A percentile compares a stretch with the other conserved stretches of the same genome.
Evolutionary conservation across 2,329 filamentous ascomycete species (phyloP).

Genomic region (Diaporthe caulivora): DNA sequence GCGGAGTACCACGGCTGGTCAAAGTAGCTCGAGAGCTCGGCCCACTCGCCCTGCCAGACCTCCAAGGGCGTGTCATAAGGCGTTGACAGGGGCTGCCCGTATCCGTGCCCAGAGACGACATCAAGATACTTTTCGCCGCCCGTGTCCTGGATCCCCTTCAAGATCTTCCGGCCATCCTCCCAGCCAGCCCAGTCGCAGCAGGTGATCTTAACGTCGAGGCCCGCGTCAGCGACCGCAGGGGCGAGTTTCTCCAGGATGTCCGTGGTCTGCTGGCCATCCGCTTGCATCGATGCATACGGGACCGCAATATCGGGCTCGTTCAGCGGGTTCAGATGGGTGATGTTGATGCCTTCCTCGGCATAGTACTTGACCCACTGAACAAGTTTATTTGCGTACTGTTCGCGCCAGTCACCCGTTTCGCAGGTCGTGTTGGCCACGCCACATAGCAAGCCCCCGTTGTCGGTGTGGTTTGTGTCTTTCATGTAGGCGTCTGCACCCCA

Average conservation of each 20-base stretch:
- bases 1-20: slow-evolving; percentile 33
- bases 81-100: slow-evolving; percentile 50
- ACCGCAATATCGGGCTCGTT: slow-evolving; percentile 40
- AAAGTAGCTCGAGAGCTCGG: slow-evolving; percentile 34
- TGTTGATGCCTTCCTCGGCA: slow-evolving; percentile 38
- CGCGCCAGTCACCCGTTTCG: slow-evolving; percentile 32
- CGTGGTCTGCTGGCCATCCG: slow-evolving; percentile 33
- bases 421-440: slow-evolving; percentile 26
- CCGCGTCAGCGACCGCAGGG: slow-evolving; percentile 16
- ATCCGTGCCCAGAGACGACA: slow-evolving; percentile 55
- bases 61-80: slow-evolving; percentile 52
- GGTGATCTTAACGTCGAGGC: slow-evolving; percentile 31
- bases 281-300: slow-evolving; percentile 26
- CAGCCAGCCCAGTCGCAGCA: slow-evolving; percentile 30
- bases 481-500: slow-evolving; percentile 34
- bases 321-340: slow-evolving; percentile 39
- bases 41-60: slow-evolving; percentile 57
- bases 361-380: slow-evolving; percentile 35
- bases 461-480: slow-evolving; percentile 18
- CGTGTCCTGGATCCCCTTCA: slow-evolving; percentile 33
- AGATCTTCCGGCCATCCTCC: slow-evolving; percentile 14
- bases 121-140: slow-evolving; percentile 51
- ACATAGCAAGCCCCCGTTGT: slow-evolving; percentile 32
- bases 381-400: slow-evolving; percentile 33
- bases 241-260: slow-evolving; percentile 31